Evolutionary conservation across 176 grass and related monocot species (phyloP), one percentile per base, ranked within the genome.

Genomic region (Eremochloa ophiuroides): DNA sequence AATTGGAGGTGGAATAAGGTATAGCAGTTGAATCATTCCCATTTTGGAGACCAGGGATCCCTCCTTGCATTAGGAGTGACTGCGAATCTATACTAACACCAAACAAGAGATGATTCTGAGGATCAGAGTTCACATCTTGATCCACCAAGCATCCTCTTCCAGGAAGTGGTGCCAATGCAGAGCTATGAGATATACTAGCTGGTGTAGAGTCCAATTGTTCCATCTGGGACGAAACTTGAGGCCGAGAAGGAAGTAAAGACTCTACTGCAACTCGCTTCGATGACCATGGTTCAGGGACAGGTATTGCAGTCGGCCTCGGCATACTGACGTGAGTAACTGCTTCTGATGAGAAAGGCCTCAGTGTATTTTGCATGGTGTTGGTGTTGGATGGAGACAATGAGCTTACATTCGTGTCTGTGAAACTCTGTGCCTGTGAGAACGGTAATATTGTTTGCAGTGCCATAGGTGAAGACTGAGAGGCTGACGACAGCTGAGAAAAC

Each of bases 211-310:
- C 83, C 28, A 99, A 82, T 56, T 99, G 93, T 29, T 90, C 93
- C 17, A 91, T 85, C 3, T 85, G 84, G 8, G 84, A 56, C 8
- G 85, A 41, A 73, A 64, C 43, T 26, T 91, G 93, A 75, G 78
- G 25, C 2, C 62, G 81, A 66, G 90, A 88, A 48, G 81, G 69
- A 74, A 87, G 68, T 37, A 89, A 67, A 78, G 97, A 88, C 73
- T 93, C 93, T 84, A 99, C 80, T 33, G 85, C 91, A 64, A 95
- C 74, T 66, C 89, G 82, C 65, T 93, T 99, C 11, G 91, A 88
- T 39, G 93, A 90, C 93, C 88, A 96, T 65, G 87, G 80, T 58
- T 79, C 94, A 12, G 72, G 40, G 41, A 87, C 78, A 66, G 85
- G 34, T 83, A 93, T 27, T 0, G 87, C 84, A 34, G 87, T 90